Evolutionary conservation across 2,329 filamentous ascomycete species (phyloP).

Genomic region (Cyanodermella asteris): DNA sequence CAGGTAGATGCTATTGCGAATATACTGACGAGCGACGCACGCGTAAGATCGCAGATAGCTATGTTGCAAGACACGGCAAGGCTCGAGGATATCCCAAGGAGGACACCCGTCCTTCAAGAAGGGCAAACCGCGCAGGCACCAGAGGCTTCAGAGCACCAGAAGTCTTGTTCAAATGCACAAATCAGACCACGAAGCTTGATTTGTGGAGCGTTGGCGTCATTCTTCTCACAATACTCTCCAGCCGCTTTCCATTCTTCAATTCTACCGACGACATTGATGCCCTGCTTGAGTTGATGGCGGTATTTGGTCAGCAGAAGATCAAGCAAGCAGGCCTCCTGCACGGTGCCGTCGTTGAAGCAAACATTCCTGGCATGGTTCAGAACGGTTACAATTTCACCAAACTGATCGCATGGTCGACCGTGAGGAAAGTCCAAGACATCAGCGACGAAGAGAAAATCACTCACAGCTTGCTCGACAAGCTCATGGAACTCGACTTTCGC

Average conservation of each 20-base stretch:
- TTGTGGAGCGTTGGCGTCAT: slow-evolving; percentile 98
- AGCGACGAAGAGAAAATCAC: slow-evolving; percentile 22
- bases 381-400: slow-evolving; percentile 76
- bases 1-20: too few relatives aligned
- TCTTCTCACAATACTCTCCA: slow-evolving; percentile 75
- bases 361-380: slow-evolving; percentile 71
- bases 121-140: slow-evolving; percentile 86
- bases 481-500: slow-evolving; percentile 75
- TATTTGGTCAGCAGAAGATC: slow-evolving; percentile 77
- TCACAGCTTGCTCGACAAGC: slow-evolving; percentile 53
- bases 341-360: slow-evolving; percentile 80
- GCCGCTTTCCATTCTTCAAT: slow-evolving; percentile 95
- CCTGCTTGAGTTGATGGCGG: slow-evolving; percentile 89
- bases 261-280: slow-evolving; percentile 95
- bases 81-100: slow-evolving; percentile 77
- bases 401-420: slow-evolving; percentile 88
- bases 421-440: slow-evolving; percentile 40
- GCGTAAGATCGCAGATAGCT: slow-evolving; percentile 1
- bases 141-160: slow-evolving; percentile 90
- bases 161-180: slow-evolving; percentile 89
- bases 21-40: too few relatives aligned
- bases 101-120: slow-evolving; percentile 66
- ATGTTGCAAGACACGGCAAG: slow-evolving; percentile 19
- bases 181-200: slow-evolving; percentile 83
- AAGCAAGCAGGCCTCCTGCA: slow-evolving; percentile 61